Percentiles rank a stretch among this genome's conserved stretches.
Conservation (phyloP, 257 asterid genomes). For the Knoxia roxburghii region DNA sequence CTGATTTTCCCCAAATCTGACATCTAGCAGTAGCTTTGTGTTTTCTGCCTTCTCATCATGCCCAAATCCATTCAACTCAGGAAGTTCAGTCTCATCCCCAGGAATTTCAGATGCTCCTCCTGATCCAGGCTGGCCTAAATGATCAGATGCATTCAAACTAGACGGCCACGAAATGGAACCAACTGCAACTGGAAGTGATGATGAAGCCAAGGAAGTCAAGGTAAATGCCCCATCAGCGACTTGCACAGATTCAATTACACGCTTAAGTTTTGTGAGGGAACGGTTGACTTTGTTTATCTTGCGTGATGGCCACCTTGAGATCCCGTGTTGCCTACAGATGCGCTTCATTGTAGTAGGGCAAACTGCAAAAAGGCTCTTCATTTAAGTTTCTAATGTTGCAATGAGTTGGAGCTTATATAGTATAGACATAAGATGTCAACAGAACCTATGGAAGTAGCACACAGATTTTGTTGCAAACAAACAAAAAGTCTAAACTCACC, state of each 20-base stretch:
- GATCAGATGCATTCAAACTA: constrained; percentile 42
- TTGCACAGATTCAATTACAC: constrained; percentile 84
- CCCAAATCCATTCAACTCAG: constrained; percentile 20
- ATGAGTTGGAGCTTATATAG: background rate
- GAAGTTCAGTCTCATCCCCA: constrained; percentile 38
- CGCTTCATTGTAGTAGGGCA: constrained; percentile 96
- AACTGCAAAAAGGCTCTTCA: constrained; percentile 40
- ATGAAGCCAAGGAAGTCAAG: constrained; percentile 56
- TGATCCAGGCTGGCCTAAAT: constrained; percentile 34
- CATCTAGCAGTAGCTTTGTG: constrained; percentile 31
- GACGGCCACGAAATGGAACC: constrained; percentile 69
- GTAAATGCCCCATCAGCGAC: constrained; percentile 78
- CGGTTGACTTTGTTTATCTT: constrained; percentile 93
- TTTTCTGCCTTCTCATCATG: constrained; percentile 35
- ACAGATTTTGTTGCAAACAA: background rate
- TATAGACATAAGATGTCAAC: constrained; percentile 1
- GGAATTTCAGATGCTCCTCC: constrained; percentile 42
- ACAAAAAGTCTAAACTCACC: constrained; percentile 42
- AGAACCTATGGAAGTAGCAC: background rate
- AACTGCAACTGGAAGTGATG: constrained; percentile 52
- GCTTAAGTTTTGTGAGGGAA: constrained; percentile 71
- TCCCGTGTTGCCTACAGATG: constrained; percentile 90
- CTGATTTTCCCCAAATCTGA: constrained; percentile 20
- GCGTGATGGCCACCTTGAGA: constrained; percentile 96
- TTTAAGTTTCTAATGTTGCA: background rate